phyloP scores from a whole-genome alignment of 176 grass and related monocot species.

The Sorghum bicolor region DNA sequence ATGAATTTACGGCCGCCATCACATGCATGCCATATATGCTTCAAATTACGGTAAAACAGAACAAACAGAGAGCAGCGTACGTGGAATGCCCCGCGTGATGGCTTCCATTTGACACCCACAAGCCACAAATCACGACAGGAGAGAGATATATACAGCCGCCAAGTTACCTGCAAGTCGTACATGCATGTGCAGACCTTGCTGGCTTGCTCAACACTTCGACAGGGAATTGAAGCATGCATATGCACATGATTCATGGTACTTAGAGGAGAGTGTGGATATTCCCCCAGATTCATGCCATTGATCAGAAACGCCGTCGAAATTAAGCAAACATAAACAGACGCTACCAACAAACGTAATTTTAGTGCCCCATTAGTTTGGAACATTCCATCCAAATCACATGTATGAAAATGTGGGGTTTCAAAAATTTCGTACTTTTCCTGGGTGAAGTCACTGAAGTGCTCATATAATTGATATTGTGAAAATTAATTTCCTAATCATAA shows the following conservation, averaged over 20 bases:
- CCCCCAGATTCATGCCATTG: background rate
- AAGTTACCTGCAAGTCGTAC: background rate
- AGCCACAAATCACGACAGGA: background rate
- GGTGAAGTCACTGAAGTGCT: no score
- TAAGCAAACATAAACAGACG: background rate
- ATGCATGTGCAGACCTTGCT: background rate
- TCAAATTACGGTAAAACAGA: background rate
- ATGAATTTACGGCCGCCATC: background rate
- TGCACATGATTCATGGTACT: background rate
- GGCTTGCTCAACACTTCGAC: background rate
- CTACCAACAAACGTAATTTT: no score
- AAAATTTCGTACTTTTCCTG: no score
- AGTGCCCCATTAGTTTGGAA: no score
- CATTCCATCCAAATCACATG: no score
- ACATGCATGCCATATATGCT: background rate
- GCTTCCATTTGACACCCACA: background rate
- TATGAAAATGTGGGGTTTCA: no score
- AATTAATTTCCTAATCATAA: no score
- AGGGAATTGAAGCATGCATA: background rate
- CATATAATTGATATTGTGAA: no score
- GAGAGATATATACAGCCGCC: no score
- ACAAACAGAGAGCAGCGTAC: background rate
- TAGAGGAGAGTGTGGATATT: background rate
- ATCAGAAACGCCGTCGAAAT: background rate
- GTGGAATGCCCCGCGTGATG: background rate